A percentile compares a stretch with the other conserved stretches of the same genome.
Conservation (phyloP, 176 grass and related monocot genomes). For the maize (Zea mays) region Zm-B73-REFERENCE-NAM-5.0 NC_050099.1:91160001-91160500, state of each 20-base stretch:
- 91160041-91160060: too few relatives aligned
- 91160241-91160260: conserved; percentile 88
- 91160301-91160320: conserved; percentile 57
- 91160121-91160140: too few relatives aligned
- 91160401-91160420: conserved; percentile 77
- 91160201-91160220: conserved; percentile 39
- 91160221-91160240: conserved; percentile 66
- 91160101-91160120: too few relatives aligned
- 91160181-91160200: not conserved
- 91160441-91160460: conserved; percentile 37
- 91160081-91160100: too few relatives aligned
- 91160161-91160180: not conserved
- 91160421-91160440: conserved; percentile 72
- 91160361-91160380: conserved; percentile 84
- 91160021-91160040: too few relatives aligned
- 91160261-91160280: conserved; percentile 67
- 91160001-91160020: too few relatives aligned
- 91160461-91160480: conserved; percentile 45
- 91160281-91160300: conserved; percentile 78
- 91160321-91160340: conserved; percentile 37
- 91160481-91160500: not conserved
- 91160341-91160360: conserved; percentile 77
- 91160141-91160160: not conserved
- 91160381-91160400: conserved; percentile 47
- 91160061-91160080: too few relatives aligned